phyloP scores from a whole-genome alignment of 73 alveolate genomes.

The Tetrahymena thermophila region DNA sequence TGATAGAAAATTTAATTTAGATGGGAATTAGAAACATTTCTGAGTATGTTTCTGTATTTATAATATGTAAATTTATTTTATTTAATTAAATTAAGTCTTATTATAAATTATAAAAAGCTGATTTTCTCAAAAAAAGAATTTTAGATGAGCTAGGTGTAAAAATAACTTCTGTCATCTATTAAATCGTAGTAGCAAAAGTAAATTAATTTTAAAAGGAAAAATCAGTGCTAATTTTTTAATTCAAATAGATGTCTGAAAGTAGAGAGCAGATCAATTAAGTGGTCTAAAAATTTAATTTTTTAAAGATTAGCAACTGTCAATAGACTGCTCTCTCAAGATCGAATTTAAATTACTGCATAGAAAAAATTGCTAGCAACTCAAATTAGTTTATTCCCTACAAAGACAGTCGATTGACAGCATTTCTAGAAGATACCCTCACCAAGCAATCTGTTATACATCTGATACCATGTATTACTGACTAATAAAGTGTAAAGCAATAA shows the following conservation, averaged over 20 bases:
- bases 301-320: not conserved
- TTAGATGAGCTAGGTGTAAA: not conserved
- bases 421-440: not conserved
- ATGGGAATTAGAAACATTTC: not conserved
- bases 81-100: not conserved
- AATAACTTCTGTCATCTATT: not conserved
- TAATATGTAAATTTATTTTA: not conserved
- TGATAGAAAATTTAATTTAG: not conserved
- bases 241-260: not conserved
- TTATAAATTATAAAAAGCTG: not conserved
- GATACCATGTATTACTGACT: not conserved
- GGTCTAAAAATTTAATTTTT: not conserved
- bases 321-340: not conserved
- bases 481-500: not conserved
- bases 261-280: not conserved
- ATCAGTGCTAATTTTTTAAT: no score
- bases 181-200: not conserved
- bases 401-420: not conserved
- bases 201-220: no score
- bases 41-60: not conserved
- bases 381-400: not conserved
- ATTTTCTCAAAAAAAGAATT: not conserved
- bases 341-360: not conserved
- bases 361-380: not conserved
- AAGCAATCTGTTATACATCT: not conserved